Evolutionary conservation across 2,329 filamentous ascomycete species (phyloP), one percentile per base, ranked within the genome.

Genomic region (Trichophyton mentagrophytes): DNA sequence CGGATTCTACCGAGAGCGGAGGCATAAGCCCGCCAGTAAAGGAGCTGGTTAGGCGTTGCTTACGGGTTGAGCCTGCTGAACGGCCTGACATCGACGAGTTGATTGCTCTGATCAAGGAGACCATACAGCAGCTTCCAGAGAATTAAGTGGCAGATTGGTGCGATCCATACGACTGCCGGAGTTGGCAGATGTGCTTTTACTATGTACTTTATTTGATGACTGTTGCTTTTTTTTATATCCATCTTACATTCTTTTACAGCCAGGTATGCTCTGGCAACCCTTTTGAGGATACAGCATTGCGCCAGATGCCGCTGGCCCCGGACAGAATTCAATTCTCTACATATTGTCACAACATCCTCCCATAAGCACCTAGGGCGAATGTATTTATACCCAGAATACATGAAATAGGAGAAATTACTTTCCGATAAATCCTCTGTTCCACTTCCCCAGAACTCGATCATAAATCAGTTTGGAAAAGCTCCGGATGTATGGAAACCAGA

Each of bases 71-170:
- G 77, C 88, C 92, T 0, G 82, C 81, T 2, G 92, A 97, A 71
- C 79, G 93, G 65, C 93, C 93, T 15, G 88, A 95, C 73, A 86
- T 96, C 62, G 84, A 90, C 67, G 86, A 93, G 74, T 76, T 96
- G 72, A 93, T 95, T 66, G 75, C 77, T 51, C 81, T 93, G 71
- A 85, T 95, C n/a, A 83, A 91, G 72, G 77, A 78, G 15, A 87
- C 89, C 20, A 82, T 95, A 67, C 79, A 81, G 38, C 38, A 51
- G n/a, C 61, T 65, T 51, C 64, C 64, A 1, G 64, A 64, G 38
- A 59, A 63, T 40, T 38, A 36, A 15, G n/a, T 13, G 11, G 27
- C 30, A 15, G 22, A 22, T 22, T 22, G 22, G 22, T 22, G 22
- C 1, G 22, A 30, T 22, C 33, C 17, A 30, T 53, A 20, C 13